Evolutionary conservation across 2,329 filamentous ascomycete species (phyloP).

Genomic region (Chaetomiaceae sp.): DNA sequence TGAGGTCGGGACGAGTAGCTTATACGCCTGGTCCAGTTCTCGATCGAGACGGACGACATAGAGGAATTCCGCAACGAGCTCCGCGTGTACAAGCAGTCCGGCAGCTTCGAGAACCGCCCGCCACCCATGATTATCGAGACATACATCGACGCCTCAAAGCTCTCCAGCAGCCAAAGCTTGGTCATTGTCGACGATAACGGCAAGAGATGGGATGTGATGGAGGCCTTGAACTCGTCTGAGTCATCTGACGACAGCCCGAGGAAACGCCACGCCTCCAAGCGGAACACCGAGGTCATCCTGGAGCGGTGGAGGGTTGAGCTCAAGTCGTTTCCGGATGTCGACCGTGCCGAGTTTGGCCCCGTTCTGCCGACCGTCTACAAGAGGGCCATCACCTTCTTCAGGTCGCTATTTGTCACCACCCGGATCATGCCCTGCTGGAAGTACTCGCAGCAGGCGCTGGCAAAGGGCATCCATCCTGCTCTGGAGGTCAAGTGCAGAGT

Average conservation of each 20-base stretch:
- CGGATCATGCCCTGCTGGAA: constrained; percentile 83
- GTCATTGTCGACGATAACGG: constrained; percentile 84
- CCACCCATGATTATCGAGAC: constrained; percentile 85
- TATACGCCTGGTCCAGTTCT: constrained; percentile 61
- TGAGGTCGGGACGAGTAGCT: background rate
- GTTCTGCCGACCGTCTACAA: constrained; percentile 88
- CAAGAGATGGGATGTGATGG: constrained; percentile 86
- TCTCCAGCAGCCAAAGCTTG: constrained; percentile 79
- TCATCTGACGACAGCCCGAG: constrained; percentile 40
- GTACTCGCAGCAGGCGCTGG: constrained; percentile 65
- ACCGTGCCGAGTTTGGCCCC: constrained; percentile 51
- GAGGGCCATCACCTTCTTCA: constrained; percentile 90
- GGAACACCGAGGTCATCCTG: constrained; percentile 68
- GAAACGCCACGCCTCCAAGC: constrained; percentile 34
- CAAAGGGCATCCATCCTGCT: constrained; percentile 60
- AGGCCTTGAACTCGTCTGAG: constrained; percentile 64
- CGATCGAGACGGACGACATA: constrained; percentile 88
- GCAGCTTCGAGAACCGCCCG: constrained; percentile 69
- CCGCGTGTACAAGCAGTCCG: constrained; percentile 71
- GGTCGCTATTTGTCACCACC: constrained; percentile 76
- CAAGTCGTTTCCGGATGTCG: constrained; percentile 50
- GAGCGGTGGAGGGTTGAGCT: constrained; percentile 89
- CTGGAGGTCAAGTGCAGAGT: constrained; percentile 79
- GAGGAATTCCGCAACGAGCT: constrained; percentile 80
- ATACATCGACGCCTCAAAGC: constrained; percentile 71